Conservation (phyloP, 108 stramenopile genomes). For the Cylindrotheca closterium region DNA sequence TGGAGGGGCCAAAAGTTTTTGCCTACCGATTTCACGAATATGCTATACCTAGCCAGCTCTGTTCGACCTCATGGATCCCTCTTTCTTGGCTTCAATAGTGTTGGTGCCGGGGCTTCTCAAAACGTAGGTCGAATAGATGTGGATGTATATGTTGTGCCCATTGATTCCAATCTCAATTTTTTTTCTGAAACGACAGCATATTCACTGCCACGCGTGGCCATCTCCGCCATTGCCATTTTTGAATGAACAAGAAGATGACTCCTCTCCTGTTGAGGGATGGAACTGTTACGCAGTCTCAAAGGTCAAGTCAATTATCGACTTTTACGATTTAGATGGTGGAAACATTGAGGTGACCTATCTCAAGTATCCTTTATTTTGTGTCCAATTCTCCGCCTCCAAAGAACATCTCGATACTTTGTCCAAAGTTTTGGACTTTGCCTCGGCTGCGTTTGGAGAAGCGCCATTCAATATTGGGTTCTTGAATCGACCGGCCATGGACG, state of each 20-base stretch:
- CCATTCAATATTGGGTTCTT: constrained; percentile 44
- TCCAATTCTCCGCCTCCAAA: constrained; percentile 38
- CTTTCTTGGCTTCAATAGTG: constrained; percentile 48
- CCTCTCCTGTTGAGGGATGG: not conserved
- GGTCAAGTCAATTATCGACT: constrained; percentile 19
- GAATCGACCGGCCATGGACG: constrained; percentile 33
- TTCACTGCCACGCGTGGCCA: constrained; percentile 59
- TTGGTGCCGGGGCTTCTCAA: constrained; percentile 62
- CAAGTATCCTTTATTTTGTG: constrained; percentile 56
- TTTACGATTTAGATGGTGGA: constrained; percentile 20
- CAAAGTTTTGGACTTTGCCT: constrained; percentile 13
- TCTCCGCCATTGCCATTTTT: constrained; percentile 37
- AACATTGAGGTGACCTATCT: constrained; percentile 40
- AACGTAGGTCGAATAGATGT: no score
- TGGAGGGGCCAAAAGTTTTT: constrained; percentile 57
- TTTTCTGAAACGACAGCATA: no score
- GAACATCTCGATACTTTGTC: constrained; percentile 4
- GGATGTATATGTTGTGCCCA: no score
- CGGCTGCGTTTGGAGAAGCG: constrained; percentile 38
- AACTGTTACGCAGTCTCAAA: constrained; percentile 37
- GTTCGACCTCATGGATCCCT: constrained; percentile 42
- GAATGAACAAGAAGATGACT: constrained; percentile 6
- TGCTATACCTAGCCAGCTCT: constrained; percentile 42
- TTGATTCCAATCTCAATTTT: no score
- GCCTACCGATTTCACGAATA: constrained; percentile 38